Evolutionary conservation across 768 basidiomycete genomes (phyloP).

Genomic region (Rhodosporidiobolus odoratus): DNA sequence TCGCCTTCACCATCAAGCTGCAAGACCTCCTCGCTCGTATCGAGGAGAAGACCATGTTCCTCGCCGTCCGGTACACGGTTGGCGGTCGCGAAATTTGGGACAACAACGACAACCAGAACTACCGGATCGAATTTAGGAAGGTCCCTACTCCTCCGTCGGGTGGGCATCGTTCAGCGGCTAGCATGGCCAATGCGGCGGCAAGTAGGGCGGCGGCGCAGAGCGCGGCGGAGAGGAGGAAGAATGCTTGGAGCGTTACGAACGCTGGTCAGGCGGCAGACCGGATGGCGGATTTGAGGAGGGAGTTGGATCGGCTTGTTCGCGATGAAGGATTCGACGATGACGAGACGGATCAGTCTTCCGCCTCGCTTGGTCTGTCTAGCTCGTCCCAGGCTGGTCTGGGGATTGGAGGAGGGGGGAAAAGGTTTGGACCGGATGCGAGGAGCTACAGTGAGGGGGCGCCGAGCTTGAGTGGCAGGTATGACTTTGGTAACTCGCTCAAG

Average conservation of each 20-base stretch:
- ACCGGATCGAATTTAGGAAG: conserved; percentile 63
- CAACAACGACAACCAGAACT: conserved; percentile 75
- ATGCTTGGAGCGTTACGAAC: conserved; percentile 48
- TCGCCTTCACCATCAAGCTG: conserved; percentile 67
- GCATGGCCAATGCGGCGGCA: background rate
- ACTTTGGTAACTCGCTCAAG: conserved; percentile 48
- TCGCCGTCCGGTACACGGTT: conserved; percentile 64
- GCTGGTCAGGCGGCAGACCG: conserved; percentile 50
- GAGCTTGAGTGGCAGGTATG: conserved; percentile 46
- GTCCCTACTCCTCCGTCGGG: conserved; percentile 20
- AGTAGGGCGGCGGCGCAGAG: conserved; percentile 1
- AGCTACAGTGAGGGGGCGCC: conserved; percentile 39
- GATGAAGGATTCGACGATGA: conserved; percentile 44
- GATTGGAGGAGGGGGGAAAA: background rate
- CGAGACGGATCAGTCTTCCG: conserved; percentile 1
- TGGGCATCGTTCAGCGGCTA: background rate
- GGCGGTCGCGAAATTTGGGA: conserved; percentile 84
- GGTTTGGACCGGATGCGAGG: conserved; percentile 17
- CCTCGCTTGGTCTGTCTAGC: conserved; percentile 24
- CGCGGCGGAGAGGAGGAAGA: conserved; percentile 18
- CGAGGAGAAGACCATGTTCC: conserved; percentile 73
- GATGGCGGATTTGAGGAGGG: conserved; percentile 60
- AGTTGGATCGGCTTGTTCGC: conserved; percentile 61
- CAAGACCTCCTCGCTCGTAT: conserved; percentile 69
- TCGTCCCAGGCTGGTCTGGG: conserved; percentile 5